phyloP scores from a whole-genome alignment of 805 yeast genomes.

The Candida yuanshanica region DNA sequence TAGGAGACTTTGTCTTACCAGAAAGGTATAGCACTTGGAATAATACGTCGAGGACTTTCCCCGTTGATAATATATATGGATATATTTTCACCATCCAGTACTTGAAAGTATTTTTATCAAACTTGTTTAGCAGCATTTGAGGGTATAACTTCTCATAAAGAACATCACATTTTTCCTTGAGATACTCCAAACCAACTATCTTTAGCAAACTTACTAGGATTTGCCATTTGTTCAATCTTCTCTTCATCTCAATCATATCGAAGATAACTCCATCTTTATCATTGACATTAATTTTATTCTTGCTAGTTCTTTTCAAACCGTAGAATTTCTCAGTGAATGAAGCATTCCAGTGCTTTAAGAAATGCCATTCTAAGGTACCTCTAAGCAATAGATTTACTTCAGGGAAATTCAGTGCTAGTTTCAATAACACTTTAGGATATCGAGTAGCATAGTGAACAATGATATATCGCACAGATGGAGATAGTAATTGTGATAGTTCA shows the following conservation, averaged over 20 bases:
- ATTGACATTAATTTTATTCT: conserved; percentile 28
- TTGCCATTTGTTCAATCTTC: conserved; percentile 50
- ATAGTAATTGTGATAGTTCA: conserved; percentile 69
- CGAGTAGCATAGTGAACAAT: conserved; percentile 74
- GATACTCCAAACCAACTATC: conserved; percentile 60
- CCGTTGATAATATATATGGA: conserved; percentile 48
- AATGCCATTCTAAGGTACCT: conserved; percentile 64
- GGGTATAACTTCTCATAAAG: conserved; percentile 61
- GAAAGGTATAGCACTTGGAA: conserved; percentile 62
- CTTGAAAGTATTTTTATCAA: conserved; percentile 25
- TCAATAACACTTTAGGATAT: conserved; percentile 64
- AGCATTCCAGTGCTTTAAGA: conserved; percentile 69
- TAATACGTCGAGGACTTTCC: conserved; percentile 45
- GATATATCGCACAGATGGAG: conserved; percentile 79
- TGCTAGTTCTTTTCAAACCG: conserved; percentile 63
- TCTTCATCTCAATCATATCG: conserved; percentile 39
- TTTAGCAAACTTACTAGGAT: conserved; percentile 48
- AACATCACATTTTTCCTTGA: conserved; percentile 61
- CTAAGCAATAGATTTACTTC: conserved; percentile 61
- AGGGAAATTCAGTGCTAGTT: conserved; percentile 65
- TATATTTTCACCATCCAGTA: conserved; percentile 49
- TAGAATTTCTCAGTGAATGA: conserved; percentile 90
- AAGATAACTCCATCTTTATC: conserved; percentile 25
- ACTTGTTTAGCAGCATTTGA: conserved; percentile 45
- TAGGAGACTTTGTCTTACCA: conserved; percentile 58